A percentile compares a stretch with the other conserved stretches of the same genome.
phyloP scores from a whole-genome alignment of 768 basidiomycete species.

The Mycena vitilis region DNA sequence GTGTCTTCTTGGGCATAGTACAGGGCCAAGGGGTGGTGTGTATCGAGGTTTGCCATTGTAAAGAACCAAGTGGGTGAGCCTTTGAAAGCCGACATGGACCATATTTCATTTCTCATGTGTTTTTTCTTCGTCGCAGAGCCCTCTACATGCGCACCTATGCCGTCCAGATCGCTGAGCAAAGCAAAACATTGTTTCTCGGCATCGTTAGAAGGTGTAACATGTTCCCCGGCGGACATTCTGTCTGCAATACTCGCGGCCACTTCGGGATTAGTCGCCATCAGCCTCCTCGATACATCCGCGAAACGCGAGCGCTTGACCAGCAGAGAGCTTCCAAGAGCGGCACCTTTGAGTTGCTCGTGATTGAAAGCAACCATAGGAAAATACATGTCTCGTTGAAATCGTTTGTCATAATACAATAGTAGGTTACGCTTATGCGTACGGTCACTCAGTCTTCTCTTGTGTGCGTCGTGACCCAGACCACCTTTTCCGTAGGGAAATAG shows the following conservation, averaged over 20 bases:
- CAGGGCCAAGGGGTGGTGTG: constrained; percentile 46
- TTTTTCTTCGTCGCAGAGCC: constrained; percentile 46
- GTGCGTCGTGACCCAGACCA: neutral
- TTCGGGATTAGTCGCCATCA: constrained; percentile 39
- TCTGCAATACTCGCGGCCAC: constrained; percentile 37
- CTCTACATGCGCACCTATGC: constrained; percentile 45
- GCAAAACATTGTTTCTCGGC: constrained; percentile 50
- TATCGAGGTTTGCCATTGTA: constrained; percentile 47
- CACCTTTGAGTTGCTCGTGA: constrained; percentile 51
- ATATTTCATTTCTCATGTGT: constrained; percentile 46
- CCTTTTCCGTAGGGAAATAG: neutral
- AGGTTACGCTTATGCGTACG: constrained; percentile 21
- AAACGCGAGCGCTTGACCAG: constrained; percentile 44
- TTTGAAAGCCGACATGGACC: constrained; percentile 40
- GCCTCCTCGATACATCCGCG: constrained; percentile 36
- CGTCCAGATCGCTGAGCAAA: constrained; percentile 49
- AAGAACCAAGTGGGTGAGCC: constrained; percentile 50
- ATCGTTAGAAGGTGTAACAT: constrained; percentile 41
- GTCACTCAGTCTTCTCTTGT: neutral
- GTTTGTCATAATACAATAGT: constrained; percentile 47
- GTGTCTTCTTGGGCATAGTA: constrained; percentile 45
- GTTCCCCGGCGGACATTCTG: constrained; percentile 40
- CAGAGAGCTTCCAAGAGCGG: constrained; percentile 43
- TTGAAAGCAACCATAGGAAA: constrained; percentile 54
- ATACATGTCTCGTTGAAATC: constrained; percentile 43